These are phyloP conservation scores for Pouteria glomerata DNA, from an alignment of 148 eudicot species.

Conservation along the genomic window DNA sequence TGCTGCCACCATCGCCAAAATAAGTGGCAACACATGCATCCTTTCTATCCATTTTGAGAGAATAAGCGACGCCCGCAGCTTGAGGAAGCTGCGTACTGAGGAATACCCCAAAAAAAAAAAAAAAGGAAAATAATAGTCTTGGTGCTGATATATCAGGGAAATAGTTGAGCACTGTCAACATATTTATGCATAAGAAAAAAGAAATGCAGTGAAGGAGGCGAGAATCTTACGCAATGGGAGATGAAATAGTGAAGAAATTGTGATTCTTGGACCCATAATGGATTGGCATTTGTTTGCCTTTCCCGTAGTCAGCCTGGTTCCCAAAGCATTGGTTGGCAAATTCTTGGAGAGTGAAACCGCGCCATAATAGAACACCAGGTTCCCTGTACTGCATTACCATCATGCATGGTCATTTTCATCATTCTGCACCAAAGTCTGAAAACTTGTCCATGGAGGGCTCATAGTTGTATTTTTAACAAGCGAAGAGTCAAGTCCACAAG, in stretches of 20 bases:
- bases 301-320: conserved; percentile 72
- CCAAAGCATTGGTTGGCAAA: conserved; percentile 81
- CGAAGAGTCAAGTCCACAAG: no score
- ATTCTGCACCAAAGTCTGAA: not conserved
- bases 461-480: not conserved
- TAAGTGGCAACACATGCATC: conserved; percentile 75
- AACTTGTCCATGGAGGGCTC: not conserved
- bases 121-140: no score
- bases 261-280: conserved; percentile 82
- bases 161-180: not conserved
- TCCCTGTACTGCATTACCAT: conserved; percentile 63
- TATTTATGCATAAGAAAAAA: not conserved
- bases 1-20: conserved; percentile 90
- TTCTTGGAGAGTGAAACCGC: conserved; percentile 85
- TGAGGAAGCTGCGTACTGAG: conserved; percentile 87
- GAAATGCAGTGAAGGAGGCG: not conserved
- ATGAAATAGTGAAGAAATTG: conserved; percentile 83
- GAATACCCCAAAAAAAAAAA: not conserved
- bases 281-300: conserved; percentile 94
- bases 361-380: conserved; percentile 78
- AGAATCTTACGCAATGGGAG: conserved; percentile 76
- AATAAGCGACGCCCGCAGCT: conserved; percentile 93
- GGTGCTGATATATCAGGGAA: not conserved
- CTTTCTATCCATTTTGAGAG: conserved; percentile 68
- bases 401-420: not conserved